These are phyloP conservation scores for Stipa capillata DNA, from an alignment of 176 grass and related monocot species.

Conservation along the genomic window DNA sequence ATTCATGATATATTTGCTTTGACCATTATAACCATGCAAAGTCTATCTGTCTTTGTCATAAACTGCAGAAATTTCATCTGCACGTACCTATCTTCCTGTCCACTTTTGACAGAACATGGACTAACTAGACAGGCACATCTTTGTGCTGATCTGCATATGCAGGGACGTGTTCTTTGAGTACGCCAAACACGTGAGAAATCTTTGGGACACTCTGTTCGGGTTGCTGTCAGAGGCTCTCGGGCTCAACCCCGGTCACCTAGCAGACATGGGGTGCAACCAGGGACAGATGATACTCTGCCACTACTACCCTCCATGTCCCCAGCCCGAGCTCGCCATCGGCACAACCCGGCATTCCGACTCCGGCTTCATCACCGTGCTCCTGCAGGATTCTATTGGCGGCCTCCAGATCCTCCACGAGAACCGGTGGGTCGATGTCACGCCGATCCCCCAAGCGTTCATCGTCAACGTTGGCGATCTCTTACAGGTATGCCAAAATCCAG, in stretches of 20 bases:
- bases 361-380: conserved; percentile 37
- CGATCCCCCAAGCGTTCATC: conserved; percentile 32
- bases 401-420: conserved; percentile 35
- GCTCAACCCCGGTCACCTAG: conserved; percentile 14
- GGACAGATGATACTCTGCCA: conserved; percentile 37
- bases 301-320: conserved; percentile 11
- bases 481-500: conserved; percentile 15
- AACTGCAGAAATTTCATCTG: background rate
- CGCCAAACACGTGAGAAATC: conserved; percentile 7
- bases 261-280: conserved; percentile 39
- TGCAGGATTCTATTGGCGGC: conserved; percentile 43
- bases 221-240: conserved; percentile 52
- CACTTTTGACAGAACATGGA: background rate
- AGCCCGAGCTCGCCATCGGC: background rate
- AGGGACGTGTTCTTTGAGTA: conserved; percentile 41
- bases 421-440: conserved; percentile 28
- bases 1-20: background rate
- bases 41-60: background rate
- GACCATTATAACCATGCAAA: background rate
- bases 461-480: conserved; percentile 45
- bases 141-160: background rate
- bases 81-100: background rate
- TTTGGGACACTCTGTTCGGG: conserved; percentile 25
- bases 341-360: conserved; percentile 38
- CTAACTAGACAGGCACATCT: background rate